Conservation (phyloP, 2,329 filamentous ascomycete species). For the Xylariaceae sp. region DNA sequence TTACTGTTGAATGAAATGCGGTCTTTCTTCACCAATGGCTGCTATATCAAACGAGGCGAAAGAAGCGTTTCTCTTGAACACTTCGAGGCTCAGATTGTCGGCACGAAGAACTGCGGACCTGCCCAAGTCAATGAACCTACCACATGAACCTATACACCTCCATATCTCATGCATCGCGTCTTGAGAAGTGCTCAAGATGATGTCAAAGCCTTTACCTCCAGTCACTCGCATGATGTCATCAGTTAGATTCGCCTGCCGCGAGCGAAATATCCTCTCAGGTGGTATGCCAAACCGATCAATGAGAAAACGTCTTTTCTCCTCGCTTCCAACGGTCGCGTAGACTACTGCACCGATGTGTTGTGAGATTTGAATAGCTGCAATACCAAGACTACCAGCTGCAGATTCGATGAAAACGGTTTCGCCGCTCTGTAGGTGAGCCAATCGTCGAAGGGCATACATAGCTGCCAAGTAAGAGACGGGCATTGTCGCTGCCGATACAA, state of each 20-base stretch:
- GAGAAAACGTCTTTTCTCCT: background rate
- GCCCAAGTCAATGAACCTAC: conserved; percentile 7
- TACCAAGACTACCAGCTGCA: conserved; percentile 43
- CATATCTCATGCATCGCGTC: too few species aligned
- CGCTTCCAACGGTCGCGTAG: conserved; percentile 25
- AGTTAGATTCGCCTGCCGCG: background rate
- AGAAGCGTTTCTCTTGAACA: conserved; percentile 5
- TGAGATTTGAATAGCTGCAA: conserved; percentile 44
- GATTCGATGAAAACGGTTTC: conserved; percentile 6
- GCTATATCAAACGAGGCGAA: conserved; percentile 8
- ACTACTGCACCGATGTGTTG: conserved; percentile 38
- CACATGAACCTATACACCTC: too few species aligned
- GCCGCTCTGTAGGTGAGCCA: background rate
- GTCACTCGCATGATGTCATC: background rate
- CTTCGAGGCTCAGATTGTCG: background rate
- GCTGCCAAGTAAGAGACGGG: too few species aligned
- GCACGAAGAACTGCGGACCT: background rate
- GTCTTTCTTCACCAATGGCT: too few species aligned
- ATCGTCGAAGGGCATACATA: too few species aligned
- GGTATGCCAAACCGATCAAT: background rate
- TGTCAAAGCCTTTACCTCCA: conserved; percentile 1
- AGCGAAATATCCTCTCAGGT: background rate
- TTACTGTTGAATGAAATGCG: too few species aligned
- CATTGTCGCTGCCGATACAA: too few species aligned
- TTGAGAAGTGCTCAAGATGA: conserved; percentile 1